Percentiles rank a stretch among this genome's conserved stretches.
These are phyloP conservation scores for Ogataea henricii DNA, from an alignment of 805 yeast genomes.

Conservation along the genomic window DNA sequence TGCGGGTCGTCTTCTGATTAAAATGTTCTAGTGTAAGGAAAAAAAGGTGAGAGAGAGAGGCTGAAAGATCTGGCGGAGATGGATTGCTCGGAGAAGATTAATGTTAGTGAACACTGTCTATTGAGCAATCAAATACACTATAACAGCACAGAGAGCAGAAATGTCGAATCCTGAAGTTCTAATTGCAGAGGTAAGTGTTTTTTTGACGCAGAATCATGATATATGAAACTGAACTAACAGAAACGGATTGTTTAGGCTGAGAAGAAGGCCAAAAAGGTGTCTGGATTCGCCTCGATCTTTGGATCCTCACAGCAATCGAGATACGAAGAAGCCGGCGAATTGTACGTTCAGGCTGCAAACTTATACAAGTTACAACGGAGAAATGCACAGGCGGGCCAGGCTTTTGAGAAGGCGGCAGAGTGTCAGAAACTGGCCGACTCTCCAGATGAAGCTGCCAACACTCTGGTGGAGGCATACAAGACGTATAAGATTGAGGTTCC, in stretches of 20 bases:
- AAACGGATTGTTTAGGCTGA: slow-evolving; percentile 52
- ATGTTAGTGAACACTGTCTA: neutral
- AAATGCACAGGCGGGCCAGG: slow-evolving; percentile 71
- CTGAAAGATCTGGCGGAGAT: slow-evolving; percentile 1
- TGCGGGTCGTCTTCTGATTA: neutral
- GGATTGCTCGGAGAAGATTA: neutral
- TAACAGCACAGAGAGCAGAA: neutral
- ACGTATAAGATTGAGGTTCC: slow-evolving; percentile 77
- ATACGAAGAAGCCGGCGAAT: slow-evolving; percentile 89
- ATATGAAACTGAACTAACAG: slow-evolving; percentile 3
- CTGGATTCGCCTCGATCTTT: slow-evolving; percentile 67
- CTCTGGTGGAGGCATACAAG: slow-evolving; percentile 88
- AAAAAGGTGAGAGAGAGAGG: slow-evolving; percentile 1
- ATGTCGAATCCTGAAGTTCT: slow-evolving; percentile 39
- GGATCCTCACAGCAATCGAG: slow-evolving; percentile 64
- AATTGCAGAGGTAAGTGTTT: slow-evolving; percentile 35
- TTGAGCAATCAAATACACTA: neutral
- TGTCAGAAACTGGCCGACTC: slow-evolving; percentile 73
- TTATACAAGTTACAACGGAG: slow-evolving; percentile 77
- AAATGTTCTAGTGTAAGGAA: neutral
- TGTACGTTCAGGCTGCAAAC: slow-evolving; percentile 93
- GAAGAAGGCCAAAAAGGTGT: slow-evolving; percentile 65
- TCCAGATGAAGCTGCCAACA: slow-evolving; percentile 89
- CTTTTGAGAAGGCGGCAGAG: slow-evolving; percentile 84
- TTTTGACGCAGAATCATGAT: neutral